Base-by-base conservation (phyloP, 257 asterid genomes). In the Nyctanthes arbortristis region DNA sequence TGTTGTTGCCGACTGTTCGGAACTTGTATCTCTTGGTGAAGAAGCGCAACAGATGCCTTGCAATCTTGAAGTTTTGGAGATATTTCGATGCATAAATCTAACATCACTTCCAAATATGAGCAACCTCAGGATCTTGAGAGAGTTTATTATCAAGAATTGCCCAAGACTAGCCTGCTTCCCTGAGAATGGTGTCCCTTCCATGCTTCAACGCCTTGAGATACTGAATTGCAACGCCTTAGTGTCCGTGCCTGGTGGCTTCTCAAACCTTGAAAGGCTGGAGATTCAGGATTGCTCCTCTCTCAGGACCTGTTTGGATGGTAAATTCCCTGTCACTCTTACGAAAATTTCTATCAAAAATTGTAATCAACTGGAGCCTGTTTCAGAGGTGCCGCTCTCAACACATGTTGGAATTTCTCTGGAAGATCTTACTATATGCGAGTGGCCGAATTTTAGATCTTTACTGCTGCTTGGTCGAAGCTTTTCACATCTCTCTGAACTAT, bases 161-260 rank as follows among this genome's bases (percentile, higher is more conserved):
- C 73, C 72, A 2, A 77, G 31, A 49, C 45, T 85, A 27, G 18
- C 27, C 60, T 32, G 60, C 28, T 85, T 88, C 60, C 89, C 88
- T 1, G 81, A 79, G 43, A 76, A 68, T 33, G 89, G 91, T 47
- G 74, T 83, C 36, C 91, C 95, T 2, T 70, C 87, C 10, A 76
- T 67, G 76, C 95, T 88, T 12, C 84, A 82, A 78, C 89, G 89
- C 63, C 89, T 88, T 16, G 89, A 85, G 74, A 79, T 85, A 63
- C 86, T 83, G 74, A 66, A 82, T 32, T 88, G 91, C 79, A 78
- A 77, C 30, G 80, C 88, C 32, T 73, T 88, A 49, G 84, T 49
- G 49, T 82, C 95, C 54, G 71, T 88, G 47, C 91, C 95, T 1
- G 68, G 76, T 47, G 70, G 84, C 63, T 71, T 85, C 45, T 67